Evolutionary conservation across 371 early-diverging fungal genomes (phyloP), one percentile per base, ranked within the genome.

Genomic region (Batkoa obscura): DNA sequence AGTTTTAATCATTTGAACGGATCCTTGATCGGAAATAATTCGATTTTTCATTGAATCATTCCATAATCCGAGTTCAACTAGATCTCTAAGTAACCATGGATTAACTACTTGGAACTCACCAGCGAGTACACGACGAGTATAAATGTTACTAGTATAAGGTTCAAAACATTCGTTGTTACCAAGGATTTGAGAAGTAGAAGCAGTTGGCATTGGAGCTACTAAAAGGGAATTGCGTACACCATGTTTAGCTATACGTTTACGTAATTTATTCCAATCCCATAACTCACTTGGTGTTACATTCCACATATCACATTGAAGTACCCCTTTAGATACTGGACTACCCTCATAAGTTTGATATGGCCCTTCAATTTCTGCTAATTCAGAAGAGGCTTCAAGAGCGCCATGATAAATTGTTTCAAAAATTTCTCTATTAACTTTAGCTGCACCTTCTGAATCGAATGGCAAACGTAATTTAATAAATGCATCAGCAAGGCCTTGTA

Each of bases 71-170:
- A 88, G 69, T 51, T 88, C 87, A 4, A 92, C 86, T 37, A 99
- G 72, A 59, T 99, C 99, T 58, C 86, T 85, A 46, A 99, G 70
- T 67, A 99, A 71, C 74, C 95, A 89, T 30, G 85, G 86, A 72
- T 99, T 99, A 42, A 99, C 98, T 33, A 99, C 83, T 72, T 99
- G 99, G 84, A 99, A 99, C 71, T 99, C 99, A 37, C 99, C 99
- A 17, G 98, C 92, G 55, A 96, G 74, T 3, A 98, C 98, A 60
- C 99, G 86, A 37, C 99, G 85, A 4, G 92, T 93, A 69, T 94
- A 99, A 56, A 99, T 86, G 73, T 99, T 99, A 69, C 83, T 83
- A 15, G 98, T 96, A 70, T 94, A 94, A 5, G 99, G 98, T 66
- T 99, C 99, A 63, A 98, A 96, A 68, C 97, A 94, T 73, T 99